Base-by-base conservation (phyloP, 352 stramenopile genomes). In the Pythium volutum region DNA sequence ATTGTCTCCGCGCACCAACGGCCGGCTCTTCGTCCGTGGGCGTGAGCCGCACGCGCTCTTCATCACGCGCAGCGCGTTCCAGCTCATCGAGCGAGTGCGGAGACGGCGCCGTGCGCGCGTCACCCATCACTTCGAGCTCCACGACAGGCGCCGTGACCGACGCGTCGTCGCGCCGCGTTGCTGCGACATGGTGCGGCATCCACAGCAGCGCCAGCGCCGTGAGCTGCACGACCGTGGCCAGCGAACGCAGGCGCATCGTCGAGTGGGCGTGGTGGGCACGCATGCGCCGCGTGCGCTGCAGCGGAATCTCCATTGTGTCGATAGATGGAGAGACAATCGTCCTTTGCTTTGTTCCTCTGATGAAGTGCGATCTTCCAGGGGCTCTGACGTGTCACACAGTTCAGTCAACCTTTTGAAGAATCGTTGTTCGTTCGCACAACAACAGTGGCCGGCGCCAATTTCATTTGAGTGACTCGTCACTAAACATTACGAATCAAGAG, bases 61-160 rank as follows among this genome's bases (percentile, higher is more conserved):
- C 64, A 3, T 55, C 64, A 12, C 43, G 56, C 29, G 56, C 63
- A 1, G 63, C 39, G 15, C 45, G 43, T 43, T 70, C 64, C 6
- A 70, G 29, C 15, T 66, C 64, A 25, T 70, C 64, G 15, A 70
- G 48, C 22, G 51, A 59, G 38, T 59, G 54, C 22, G 42, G 27
- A 4, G 56, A 58, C 29, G 50, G 64, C 8, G 31, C n/a, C 20
- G 47, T 50, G 20, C 41, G 23, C 23, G 64, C 64, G 31, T 70
- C 64, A 11, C 54, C 33, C 36, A 54, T 27, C 41, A 70, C 64
- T 41, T 70, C 57, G 2, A 70, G 16, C 57, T 70, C 64, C n/a
- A 70, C 57, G 56, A 69, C 22, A 26, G 38, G 20, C 11, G 26
- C 16, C 23, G 7, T 42, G 43, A 20, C 25, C 26, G 10, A 20